Evolutionary conservation across 306 rosid species (phyloP).

Genomic region (Acacia melanoxylon): DNA sequence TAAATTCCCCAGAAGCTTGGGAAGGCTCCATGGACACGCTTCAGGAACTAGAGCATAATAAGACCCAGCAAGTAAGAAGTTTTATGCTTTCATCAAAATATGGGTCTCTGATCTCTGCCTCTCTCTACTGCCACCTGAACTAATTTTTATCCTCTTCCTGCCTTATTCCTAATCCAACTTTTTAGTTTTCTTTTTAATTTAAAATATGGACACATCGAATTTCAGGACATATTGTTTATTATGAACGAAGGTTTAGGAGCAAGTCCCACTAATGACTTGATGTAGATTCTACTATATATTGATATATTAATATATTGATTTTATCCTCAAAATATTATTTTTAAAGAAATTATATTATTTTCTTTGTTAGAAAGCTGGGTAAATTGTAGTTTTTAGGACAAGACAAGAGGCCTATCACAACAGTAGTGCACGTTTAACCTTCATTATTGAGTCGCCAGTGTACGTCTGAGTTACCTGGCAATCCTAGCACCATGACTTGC

Average conservation of each 20-base stretch:
- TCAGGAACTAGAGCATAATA: background rate
- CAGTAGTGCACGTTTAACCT: conserved; percentile 43
- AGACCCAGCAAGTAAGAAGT: background rate
- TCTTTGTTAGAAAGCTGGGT: background rate
- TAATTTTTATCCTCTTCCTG: conserved; percentile 20
- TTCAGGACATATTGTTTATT: background rate
- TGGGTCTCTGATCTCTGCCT: conserved; percentile 4
- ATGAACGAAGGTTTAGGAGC: background rate
- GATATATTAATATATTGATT: background rate
- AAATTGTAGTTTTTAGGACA: conserved; percentile 14
- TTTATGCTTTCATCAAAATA: conserved; percentile 2
- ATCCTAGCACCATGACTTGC: conserved; percentile 41
- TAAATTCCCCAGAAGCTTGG: conserved; percentile 37
- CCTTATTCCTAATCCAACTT: conserved; percentile 24
- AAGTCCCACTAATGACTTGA: background rate
- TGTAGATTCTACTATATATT: background rate
- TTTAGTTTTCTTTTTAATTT: background rate
- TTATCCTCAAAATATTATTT: background rate
- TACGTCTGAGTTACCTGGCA: conserved; percentile 53
- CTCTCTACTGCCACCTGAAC: conserved; percentile 1
- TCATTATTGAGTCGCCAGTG: conserved; percentile 61
- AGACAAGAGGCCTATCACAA: conserved; percentile 57
- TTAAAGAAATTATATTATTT: background rate
- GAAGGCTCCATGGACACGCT: conserved; percentile 60
- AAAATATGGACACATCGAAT: background rate